A percentile compares a stretch with the other conserved stretches of the same genome.
Conservation (phyloP, 2,329 filamentous ascomycete species). For the Exophiala viscosa region DNA sequence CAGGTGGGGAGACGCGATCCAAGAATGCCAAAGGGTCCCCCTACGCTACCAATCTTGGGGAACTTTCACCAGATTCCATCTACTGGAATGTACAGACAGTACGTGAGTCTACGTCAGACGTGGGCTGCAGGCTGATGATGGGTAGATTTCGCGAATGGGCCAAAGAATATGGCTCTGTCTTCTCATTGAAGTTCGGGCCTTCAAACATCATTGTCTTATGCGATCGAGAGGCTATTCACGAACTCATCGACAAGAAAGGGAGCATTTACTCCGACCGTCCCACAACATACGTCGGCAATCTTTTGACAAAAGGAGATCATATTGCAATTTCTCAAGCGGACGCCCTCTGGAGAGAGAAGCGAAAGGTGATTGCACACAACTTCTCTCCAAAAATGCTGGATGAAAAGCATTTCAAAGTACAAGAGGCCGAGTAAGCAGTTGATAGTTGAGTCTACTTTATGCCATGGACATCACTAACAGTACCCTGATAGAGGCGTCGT, state of each 20-base stretch:
- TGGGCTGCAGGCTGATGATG: too few species aligned
- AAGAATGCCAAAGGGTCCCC: too few species aligned
- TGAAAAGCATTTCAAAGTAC: neutral
- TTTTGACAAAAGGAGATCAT: neutral
- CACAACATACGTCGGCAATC: neutral
- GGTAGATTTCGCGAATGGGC: conserved; percentile 37
- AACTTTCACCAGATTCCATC: too few species aligned
- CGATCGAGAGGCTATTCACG: conserved; percentile 38
- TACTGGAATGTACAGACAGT: too few species aligned
- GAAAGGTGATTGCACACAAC: neutral
- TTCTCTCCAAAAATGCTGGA: neutral
- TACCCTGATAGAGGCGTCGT: neutral
- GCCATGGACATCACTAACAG: neutral
- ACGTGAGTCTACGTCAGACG: too few species aligned
- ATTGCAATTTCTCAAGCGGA: neutral
- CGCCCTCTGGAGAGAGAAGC: neutral
- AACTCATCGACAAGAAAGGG: conserved; percentile 40
- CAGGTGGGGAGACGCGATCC: too few species aligned
- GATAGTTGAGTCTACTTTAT: neutral
- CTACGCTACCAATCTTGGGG: too few species aligned
- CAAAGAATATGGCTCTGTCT: conserved; percentile 39
- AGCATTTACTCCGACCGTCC: conserved; percentile 36
- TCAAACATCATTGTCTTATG: conserved; percentile 36
- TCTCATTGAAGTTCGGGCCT: conserved; percentile 43
- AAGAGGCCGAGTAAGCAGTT: conserved; percentile 4